Evolutionary conservation across 331 rosid species (phyloP), one percentile per base, ranked within the genome.

Genomic region (Arachis monticola): DNA sequence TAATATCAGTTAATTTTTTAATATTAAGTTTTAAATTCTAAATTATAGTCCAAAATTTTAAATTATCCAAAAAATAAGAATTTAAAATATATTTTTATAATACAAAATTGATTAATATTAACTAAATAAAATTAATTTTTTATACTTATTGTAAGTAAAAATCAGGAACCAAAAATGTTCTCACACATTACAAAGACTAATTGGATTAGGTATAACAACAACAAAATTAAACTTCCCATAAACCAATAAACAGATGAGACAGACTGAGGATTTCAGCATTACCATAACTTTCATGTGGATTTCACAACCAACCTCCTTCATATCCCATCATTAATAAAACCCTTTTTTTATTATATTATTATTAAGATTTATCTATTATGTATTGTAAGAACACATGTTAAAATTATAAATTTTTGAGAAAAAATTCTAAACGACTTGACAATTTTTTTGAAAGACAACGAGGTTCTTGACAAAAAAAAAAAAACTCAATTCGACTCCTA

Each of bases 261-360:
- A 45, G 48, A 57, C 5, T 5, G 42, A 41, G 41, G 27, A 41
- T 3, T 7, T 10, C 5, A 57, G 44, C 12, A 13, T 47, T 10
- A 31, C 2, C 32, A 48, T 62, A 62, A 63, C 72, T 44, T 42
- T 70, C 62, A 56, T 11, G 48, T n/a, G 74, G 4, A 60, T 48
- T 50, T 61, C 74, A 64, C 69, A 47, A 32, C 78, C 32, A 64
- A 47, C 13, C n/a, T 38, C 52, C 9, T 53, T 63, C 77, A 30
- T 70, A 17, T 7, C 31, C 52, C 44, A 70, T 70, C 51, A 44
- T 42, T 61, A 78, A 78, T 53, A 55, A 52, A 52, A 42, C 30
- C 12, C 44, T 0, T 9, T n/a, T 61, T 50, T 4, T 4, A 35
- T 3, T 27, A 27, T 27, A 27, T 27, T 27, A 27, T 27, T 27